These are phyloP conservation scores for Aspergillus bridgeri DNA, from an alignment of 495 filamentous ascomycete species.

Conservation along the genomic window DNA sequence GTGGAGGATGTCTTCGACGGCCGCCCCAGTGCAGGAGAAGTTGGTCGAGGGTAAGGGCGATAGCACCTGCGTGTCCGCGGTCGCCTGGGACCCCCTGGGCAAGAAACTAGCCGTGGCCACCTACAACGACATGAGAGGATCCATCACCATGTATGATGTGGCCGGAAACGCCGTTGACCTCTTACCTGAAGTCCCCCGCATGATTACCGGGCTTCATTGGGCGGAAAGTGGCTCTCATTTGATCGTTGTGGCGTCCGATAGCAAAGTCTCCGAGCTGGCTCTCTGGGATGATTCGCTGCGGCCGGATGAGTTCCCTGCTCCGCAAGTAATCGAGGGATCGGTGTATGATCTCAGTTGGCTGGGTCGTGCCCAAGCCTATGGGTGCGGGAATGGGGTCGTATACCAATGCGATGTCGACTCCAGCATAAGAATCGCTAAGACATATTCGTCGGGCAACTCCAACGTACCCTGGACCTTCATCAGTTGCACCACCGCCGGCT, in stretches of 20 bases:
- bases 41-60: conserved; percentile 34
- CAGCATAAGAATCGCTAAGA: conserved; percentile 37
- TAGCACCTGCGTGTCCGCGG: conserved; percentile 45
- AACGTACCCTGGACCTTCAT: conserved; percentile 39
- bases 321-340: conserved; percentile 36
- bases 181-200: conserved; percentile 44
- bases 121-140: conserved; percentile 57
- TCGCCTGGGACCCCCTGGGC: conserved; percentile 71
- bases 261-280: conserved; percentile 38
- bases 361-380: conserved; percentile 32
- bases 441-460: conserved; percentile 26
- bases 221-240: conserved; percentile 35
- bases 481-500: conserved; percentile 26
- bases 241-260: conserved; percentile 43
- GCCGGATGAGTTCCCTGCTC: conserved; percentile 41
- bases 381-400: conserved; percentile 37
- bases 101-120: conserved; percentile 66
- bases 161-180: conserved; percentile 55
- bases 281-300: conserved; percentile 45
- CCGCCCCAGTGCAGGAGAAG: conserved; percentile 37
- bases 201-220: conserved; percentile 45
- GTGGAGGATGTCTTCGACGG: conserved; percentile 60
- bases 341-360: conserved; percentile 41
- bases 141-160: conserved; percentile 64
- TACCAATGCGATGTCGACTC: conserved; percentile 44